Evolutionary conservation across 257 asterid genomes (phyloP).

Genomic region (Nicotiana noctiflora): DNA sequence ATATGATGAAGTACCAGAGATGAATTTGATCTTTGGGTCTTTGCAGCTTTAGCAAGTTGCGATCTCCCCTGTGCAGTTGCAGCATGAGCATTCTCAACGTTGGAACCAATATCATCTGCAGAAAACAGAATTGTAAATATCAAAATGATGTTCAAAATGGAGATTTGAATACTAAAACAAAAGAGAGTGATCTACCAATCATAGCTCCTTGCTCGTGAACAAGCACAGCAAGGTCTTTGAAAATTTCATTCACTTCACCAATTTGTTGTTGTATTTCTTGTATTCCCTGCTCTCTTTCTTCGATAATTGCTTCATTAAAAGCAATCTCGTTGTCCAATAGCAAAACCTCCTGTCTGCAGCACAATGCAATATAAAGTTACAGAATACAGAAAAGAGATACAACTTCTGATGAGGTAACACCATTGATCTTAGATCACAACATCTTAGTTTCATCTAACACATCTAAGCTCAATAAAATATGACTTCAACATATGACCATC

Average conservation of each 20-base stretch:
- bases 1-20: conserved; percentile 53
- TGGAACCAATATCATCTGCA: conserved; percentile 80
- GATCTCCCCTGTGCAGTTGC: conserved; percentile 85
- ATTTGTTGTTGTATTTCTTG: conserved; percentile 93
- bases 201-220: conserved; percentile 94
- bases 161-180: conserved; percentile 9
- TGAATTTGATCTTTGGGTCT: conserved; percentile 80
- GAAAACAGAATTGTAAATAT: not conserved
- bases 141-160: not conserved
- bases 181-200: conserved; percentile 50
- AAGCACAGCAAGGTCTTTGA: conserved; percentile 86
- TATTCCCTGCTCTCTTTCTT: conserved; percentile 97
- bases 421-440: not conserved
- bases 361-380: conserved; percentile 10
- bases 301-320: conserved; percentile 88
- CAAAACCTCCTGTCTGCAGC: conserved; percentile 76
- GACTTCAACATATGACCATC: conserved; percentile 1
- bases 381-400: not conserved
- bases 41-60: conserved; percentile 84
- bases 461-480: not conserved
- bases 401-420: not conserved
- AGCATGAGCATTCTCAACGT: conserved; percentile 73
- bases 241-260: conserved; percentile 92
- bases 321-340: conserved; percentile 83
- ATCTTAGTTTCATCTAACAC: not conserved